phyloP scores from a whole-genome alignment of 2,329 filamentous ascomycete genomes.

The Sporothrix variecibatus region DNA sequence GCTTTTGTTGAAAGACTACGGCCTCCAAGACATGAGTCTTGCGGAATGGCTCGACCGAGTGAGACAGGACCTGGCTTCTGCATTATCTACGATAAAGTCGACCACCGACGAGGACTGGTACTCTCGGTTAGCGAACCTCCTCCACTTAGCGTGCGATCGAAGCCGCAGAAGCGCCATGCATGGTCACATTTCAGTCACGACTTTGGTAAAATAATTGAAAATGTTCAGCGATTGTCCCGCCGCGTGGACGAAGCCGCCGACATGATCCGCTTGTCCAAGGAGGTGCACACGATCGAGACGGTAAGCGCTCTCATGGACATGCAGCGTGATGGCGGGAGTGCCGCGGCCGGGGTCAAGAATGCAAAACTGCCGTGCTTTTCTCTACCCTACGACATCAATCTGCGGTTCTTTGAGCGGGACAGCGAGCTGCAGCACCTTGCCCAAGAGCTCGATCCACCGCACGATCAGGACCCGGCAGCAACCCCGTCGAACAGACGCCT shows the following conservation, averaged over 20 bases:
- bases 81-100: too few relatives aligned
- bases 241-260: neutral
- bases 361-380: neutral
- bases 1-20: too few relatives aligned
- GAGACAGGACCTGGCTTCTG: too few relatives aligned
- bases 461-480: too few relatives aligned
- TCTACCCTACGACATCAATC: neutral
- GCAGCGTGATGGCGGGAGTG: too few relatives aligned
- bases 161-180: neutral
- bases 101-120: too few relatives aligned
- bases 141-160: too few relatives aligned
- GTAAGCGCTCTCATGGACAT: neutral
- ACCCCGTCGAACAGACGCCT: too few relatives aligned
- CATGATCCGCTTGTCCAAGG: neutral
- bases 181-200: neutral
- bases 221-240: neutral
- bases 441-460: neutral
- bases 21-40: too few relatives aligned
- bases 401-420: neutral
- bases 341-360: too few relatives aligned
- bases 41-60: too few relatives aligned
- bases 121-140: too few relatives aligned
- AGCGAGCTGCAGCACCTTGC: neutral
- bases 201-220: neutral
- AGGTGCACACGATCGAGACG: neutral